Evolutionary conservation across 495 filamentous ascomycete species (phyloP).

Genomic region (Talaromyces proteolyticus): DNA sequence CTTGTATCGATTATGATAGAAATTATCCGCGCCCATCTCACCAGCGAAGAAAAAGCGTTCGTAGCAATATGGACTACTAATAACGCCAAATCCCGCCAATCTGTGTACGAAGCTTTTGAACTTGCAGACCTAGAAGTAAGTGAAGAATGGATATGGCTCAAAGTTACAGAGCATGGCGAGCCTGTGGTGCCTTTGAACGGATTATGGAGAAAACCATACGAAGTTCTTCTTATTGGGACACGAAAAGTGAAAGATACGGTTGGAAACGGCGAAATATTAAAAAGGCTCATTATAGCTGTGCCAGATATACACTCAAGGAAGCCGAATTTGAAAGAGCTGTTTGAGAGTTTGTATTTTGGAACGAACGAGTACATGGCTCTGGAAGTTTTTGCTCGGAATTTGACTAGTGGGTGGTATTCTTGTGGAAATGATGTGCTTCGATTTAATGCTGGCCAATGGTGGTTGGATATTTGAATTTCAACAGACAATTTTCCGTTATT

Average conservation of each 20-base stretch:
- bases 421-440: constrained; percentile 85
- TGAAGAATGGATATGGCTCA: constrained; percentile 93
- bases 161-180: constrained; percentile 65
- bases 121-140: constrained; percentile 56
- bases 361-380: constrained; percentile 50
- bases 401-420: constrained; percentile 83
- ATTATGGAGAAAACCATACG: constrained; percentile 79
- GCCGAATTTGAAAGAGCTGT: constrained; percentile 57
- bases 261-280: constrained; percentile 11
- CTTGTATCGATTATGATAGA: constrained; percentile 21
- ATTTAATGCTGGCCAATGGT: constrained; percentile 68
- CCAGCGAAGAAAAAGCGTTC: constrained; percentile 13
- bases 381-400: constrained; percentile 83
- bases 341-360: constrained; percentile 43
- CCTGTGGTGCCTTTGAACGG: constrained; percentile 64
- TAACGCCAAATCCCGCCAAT: constrained; percentile 49
- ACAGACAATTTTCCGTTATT: neutral
- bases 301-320: constrained; percentile 92
- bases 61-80: constrained; percentile 88
- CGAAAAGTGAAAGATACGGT: constrained; percentile 14
- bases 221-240: constrained; percentile 68
- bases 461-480: constrained; percentile 31
- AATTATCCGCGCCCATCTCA: constrained; percentile 24
- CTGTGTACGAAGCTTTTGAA: constrained; percentile 55
- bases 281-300: constrained; percentile 66